Base-by-base conservation (phyloP, 768 basidiomycete species). In the Collybia sordida region DNA sequence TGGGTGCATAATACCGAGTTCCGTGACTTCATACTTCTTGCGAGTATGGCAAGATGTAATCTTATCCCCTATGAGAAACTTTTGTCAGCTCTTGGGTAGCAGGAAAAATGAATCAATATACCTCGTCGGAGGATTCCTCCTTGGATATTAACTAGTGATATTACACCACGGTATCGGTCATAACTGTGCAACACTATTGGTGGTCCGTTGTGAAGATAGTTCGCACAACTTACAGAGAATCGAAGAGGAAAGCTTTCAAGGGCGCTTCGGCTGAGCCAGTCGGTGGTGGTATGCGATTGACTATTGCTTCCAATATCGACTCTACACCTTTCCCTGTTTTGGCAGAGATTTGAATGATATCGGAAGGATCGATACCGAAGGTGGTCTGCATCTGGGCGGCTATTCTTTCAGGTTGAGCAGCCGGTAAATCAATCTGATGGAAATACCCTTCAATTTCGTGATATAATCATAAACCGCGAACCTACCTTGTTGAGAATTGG, bases 81-180 rank as follows among this genome's bases (percentile, higher is more conserved):
- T 25, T 18, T 34, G 27, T 47, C 23, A 37, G 21, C 37, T 37
- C 25, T 31, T 18, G 12, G 28, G 24, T 28, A 27, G 22, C 2
- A n/a, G 39, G 15, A 28, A 45, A 28, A 31, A 4, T 24, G 24
- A 21, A 21, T 21, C 52, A 19, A 53, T 59, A 23, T 58, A 88
- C 93, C 93, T 78, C 90, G 96, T 39, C 81, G 80, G 39, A 98
- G 71, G 15, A 85, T 68, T 1, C 97, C 97, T 47, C 82, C 79
- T 59, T 89, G 85, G 17, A 99, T 68, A 56, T 82, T 90, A 28
- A 98, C 80, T 24, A 98, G 72, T 1, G 93, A 96, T 42, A 99
- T 94, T 18, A 98, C 97, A 8, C 97, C 97, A 49, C 95, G 83
- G 68, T 93, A 99, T 54, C 88, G 82, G 65, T 99, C 97, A 66